These are phyloP conservation scores for Solanum pennellii DNA, from an alignment of 257 asterid genomes.

Conservation along the genomic window DNA sequence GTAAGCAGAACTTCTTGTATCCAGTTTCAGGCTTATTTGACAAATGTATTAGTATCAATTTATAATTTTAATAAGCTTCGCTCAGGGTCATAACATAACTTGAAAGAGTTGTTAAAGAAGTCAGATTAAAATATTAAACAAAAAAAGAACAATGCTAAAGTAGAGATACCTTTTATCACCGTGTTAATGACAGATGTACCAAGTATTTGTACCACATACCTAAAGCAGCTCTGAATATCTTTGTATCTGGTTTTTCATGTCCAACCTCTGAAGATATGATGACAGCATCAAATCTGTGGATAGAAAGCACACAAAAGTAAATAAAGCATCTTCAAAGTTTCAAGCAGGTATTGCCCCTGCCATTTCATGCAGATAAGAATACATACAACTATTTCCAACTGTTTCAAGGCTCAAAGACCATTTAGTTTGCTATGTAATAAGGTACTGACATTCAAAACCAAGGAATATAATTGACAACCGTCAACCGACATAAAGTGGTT, in stretches of 20 bases:
- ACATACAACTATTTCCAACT: not conserved
- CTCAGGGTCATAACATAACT: not conserved
- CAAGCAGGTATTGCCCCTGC: not conserved
- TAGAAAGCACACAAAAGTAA: not conserved
- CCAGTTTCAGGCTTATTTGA: not conserved
- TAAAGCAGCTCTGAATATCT: constrained; percentile 72
- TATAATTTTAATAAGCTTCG: not conserved
- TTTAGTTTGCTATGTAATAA: not conserved
- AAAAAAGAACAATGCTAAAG: not conserved
- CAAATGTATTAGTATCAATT: not conserved
- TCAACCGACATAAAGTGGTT: not conserved
- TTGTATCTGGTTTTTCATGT: constrained; percentile 76
- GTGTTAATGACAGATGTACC: not conserved
- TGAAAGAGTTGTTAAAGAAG: not conserved
- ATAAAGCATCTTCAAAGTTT: not conserved
- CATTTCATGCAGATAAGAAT: not conserved
- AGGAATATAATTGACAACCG: not conserved
- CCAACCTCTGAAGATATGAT: constrained; percentile 89
- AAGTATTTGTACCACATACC: constrained; percentile 28
- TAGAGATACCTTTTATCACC: not conserved
- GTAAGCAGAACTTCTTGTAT: not conserved
- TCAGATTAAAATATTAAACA: not conserved
- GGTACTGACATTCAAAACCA: not conserved
- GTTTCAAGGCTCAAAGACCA: not conserved
- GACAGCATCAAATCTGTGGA: constrained; percentile 75